These are phyloP conservation scores for Silene uniflora DNA, from an alignment of 148 eudicot species.

Conservation along the genomic window DNA sequence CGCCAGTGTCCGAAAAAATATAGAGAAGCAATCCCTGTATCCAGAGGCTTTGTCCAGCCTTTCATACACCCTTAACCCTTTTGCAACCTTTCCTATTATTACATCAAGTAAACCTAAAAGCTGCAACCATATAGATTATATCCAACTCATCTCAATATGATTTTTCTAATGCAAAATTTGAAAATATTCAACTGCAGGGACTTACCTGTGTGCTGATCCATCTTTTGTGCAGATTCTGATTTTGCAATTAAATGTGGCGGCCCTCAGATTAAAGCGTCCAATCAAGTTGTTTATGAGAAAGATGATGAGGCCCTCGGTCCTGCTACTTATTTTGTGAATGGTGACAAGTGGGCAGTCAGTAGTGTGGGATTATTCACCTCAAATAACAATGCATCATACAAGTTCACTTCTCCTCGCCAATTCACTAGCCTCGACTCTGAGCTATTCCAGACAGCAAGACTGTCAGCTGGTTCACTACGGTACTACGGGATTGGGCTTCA, in stretches of 20 bases:
- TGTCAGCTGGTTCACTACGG: slow-evolving; percentile 73
- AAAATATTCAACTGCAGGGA: neutral
- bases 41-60: too few relatives aligned
- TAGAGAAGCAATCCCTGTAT: too few relatives aligned
- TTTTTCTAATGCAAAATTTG: too few relatives aligned
- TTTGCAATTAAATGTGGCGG: slow-evolving; percentile 82
- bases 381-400: slow-evolving; percentile 33
- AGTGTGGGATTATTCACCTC: slow-evolving; percentile 47
- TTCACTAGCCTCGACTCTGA: slow-evolving; percentile 50
- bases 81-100: too few relatives aligned
- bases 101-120: too few relatives aligned
- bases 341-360: slow-evolving; percentile 64
- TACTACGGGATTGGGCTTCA: slow-evolving; percentile 72
- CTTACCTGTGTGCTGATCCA: neutral
- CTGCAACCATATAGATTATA: too few relatives aligned
- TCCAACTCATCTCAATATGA: too few relatives aligned
- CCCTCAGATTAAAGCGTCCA: slow-evolving; percentile 38
- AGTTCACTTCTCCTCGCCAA: slow-evolving; percentile 20
- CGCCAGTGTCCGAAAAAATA: too few relatives aligned
- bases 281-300: slow-evolving; percentile 34
- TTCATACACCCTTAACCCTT: too few relatives aligned
- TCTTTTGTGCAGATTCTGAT: slow-evolving; percentile 45
- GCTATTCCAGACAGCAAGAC: slow-evolving; percentile 57
- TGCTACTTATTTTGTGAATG: slow-evolving; percentile 42
- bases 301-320: slow-evolving; percentile 61